Evolutionary conservation across 306 rosid species (phyloP), one percentile per base, ranked within the genome.

Genomic region (Astragalus membranaceus): DNA sequence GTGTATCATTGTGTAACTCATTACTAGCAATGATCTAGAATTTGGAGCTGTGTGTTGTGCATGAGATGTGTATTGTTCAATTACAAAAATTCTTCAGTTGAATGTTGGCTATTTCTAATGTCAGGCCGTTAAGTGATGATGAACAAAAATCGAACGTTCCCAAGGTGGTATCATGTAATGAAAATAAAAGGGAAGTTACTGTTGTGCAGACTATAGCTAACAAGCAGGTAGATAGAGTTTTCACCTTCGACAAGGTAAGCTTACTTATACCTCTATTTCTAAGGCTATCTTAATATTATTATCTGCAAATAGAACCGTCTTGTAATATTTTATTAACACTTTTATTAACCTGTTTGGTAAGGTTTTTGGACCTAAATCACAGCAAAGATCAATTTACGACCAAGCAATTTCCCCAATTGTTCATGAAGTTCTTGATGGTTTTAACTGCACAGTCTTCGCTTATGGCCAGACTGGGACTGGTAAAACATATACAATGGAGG

Each of bases 401-500:
- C 99, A 94, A 83, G 97, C 99, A 13, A 79, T 94, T 78, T 50
- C 91, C 72, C 99, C 99, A 7, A 80, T 94, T 75, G 99, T 94
- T 13, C 86, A 85, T 74, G 99, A 94, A 82, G 99, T 87, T 67
- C 96, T 94, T 43, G 99, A 91, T 9, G 99, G 99, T 59, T 94
- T 87, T 77, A 94, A 94, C 74, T 94, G 99, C 82, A 94, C 99
- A 7, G 88, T 91, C 58, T 94, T 94, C 36, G 99, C 99, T 3
- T 94, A 94, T 80, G 99, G 99, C 49, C 99, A 94, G 75, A 94
- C 98, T 0, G 98, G 98, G 35, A 90, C 98, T 0, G 98, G 98
- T 52, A 94, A 94, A 88, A 94, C 99, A 17, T 94, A 94, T 72
- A 94, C 99, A 8, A 94, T 94, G 99, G 99, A 94, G 78, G 99